phyloP scores from a whole-genome alignment of 352 stramenopile genomes.

The Blastocystis sp. region DNA sequence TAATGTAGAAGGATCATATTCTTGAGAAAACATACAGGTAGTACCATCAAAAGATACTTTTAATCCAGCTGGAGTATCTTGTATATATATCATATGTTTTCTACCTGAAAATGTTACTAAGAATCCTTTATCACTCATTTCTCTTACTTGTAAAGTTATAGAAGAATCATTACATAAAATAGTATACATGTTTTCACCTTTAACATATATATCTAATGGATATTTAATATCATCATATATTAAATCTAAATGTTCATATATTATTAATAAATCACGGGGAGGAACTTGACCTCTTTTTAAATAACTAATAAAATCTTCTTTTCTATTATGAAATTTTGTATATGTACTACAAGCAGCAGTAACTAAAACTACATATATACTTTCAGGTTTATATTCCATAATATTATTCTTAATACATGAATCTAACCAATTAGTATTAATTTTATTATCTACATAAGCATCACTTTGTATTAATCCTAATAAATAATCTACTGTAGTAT shows the following conservation, averaged over 20 bases:
- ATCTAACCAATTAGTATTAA: constrained; percentile 96
- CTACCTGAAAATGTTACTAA: constrained; percentile 82
- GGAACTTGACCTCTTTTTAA: constrained; percentile 64
- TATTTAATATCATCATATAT: constrained; percentile 98
- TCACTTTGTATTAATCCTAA: constrained; percentile 92
- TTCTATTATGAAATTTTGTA: constrained; percentile 53
- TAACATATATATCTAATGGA: constrained; percentile 67
- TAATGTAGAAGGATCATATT: constrained; percentile 93
- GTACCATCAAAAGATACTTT: constrained; percentile 73
- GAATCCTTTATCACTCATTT: constrained; percentile 87
- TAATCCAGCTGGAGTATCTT: constrained; percentile 63
- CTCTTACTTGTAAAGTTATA: constrained; percentile 73
- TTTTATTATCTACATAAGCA: constrained; percentile 91
- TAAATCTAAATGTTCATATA: constrained; percentile 69
- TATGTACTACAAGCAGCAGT: constrained; percentile 61
- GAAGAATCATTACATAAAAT: constrained; percentile 65
- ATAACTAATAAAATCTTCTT: constrained; percentile 58
- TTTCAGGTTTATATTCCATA: constrained; percentile 49
- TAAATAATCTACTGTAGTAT: constrained; percentile 97
- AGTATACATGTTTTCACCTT: constrained; percentile 66
- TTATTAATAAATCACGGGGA: constrained; percentile 58
- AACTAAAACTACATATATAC: constrained; percentile 55
- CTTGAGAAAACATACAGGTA: constrained; percentile 89
- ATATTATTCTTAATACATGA: constrained; percentile 76
- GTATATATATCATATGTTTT: constrained; percentile 84